Conservation (phyloP, 257 asterid species). For the Perilla frutescens region DNA sequence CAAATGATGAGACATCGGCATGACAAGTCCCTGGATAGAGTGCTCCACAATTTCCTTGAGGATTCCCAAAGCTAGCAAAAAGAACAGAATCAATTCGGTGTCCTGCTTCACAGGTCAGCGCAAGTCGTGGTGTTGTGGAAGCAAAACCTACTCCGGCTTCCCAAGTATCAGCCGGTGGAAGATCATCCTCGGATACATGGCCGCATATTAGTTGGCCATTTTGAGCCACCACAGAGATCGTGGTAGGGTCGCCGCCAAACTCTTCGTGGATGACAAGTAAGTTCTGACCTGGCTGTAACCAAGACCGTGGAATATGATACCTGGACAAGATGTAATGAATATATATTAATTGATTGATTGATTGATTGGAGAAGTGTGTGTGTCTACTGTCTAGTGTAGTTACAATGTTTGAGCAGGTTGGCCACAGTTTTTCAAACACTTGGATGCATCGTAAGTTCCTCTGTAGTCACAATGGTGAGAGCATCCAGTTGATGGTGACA, state of each 20-base stretch:
- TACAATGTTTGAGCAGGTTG: slow-evolving; percentile 85
- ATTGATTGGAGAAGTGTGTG: too few relatives aligned
- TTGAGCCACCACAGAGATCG: slow-evolving; percentile 49
- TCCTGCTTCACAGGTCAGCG: slow-evolving; percentile 62
- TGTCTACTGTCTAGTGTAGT: slow-evolving; percentile 17
- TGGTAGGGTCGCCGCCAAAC: slow-evolving; percentile 71
- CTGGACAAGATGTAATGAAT: slow-evolving; percentile 32
- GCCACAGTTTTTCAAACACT: slow-evolving; percentile 75
- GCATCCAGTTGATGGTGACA: slow-evolving; percentile 75
- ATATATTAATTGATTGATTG: too few relatives aligned
- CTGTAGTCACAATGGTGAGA: slow-evolving; percentile 69
- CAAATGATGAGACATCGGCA: slow-evolving; percentile 44
- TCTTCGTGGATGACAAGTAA: slow-evolving; percentile 78
- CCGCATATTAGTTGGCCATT: slow-evolving; percentile 58
- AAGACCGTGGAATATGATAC: slow-evolving; percentile 74
- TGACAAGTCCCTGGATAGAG: slow-evolving; percentile 53
- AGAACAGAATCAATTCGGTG: slow-evolving; percentile 55
- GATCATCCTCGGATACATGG: slow-evolving; percentile 55
- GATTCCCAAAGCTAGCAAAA: slow-evolving; percentile 68
- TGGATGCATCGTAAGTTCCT: slow-evolving; percentile 67
- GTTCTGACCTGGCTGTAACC: slow-evolving; percentile 68
- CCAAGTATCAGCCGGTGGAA: slow-evolving; percentile 75
- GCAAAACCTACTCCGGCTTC: slow-evolving; percentile 44
- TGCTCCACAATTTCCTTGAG: slow-evolving; percentile 65
- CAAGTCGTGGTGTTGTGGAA: slow-evolving; percentile 52